Evolutionary conservation across 176 grass and related monocot genomes (phyloP).

Genomic region (Ananas comosus): DNA sequence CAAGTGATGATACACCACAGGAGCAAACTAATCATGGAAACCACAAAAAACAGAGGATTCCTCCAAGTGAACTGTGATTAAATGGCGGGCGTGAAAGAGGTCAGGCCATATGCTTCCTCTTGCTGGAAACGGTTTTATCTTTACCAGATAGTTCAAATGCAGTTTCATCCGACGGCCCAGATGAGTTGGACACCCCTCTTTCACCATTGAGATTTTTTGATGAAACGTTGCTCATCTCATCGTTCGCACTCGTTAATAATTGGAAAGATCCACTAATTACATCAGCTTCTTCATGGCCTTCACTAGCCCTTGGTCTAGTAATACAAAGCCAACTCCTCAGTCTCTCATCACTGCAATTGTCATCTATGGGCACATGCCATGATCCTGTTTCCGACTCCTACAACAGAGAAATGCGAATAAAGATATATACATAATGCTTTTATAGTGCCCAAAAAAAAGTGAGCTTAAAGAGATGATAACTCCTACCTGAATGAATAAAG

Average conservation of each 20-base stretch:
- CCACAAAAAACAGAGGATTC: too few species aligned
- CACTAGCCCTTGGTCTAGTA: constrained; percentile 19
- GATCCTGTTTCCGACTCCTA: constrained; percentile 72
- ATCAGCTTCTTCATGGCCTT: constrained; percentile 14
- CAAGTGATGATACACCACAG: too few species aligned
- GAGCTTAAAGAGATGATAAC: not conserved
- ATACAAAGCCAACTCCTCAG: constrained; percentile 80
- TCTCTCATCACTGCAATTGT: constrained; percentile 52
- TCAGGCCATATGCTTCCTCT: constrained; percentile 71
- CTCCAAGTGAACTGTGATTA: too few species aligned
- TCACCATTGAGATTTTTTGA: not conserved
- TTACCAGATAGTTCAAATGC: constrained; percentile 9
- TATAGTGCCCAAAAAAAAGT: not conserved
- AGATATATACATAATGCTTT: not conserved
- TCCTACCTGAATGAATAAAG: constrained; percentile 69
- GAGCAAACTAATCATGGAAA: too few species aligned
- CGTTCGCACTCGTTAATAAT: not conserved
- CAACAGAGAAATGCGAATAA: constrained; percentile 7
- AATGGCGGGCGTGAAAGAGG: not conserved
- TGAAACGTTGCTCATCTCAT: not conserved
- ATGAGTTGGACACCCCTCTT: not conserved
- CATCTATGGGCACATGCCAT: constrained; percentile 75
- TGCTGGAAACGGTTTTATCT: constrained; percentile 30
- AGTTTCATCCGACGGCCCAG: not conserved
- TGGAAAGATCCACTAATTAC: not conserved